Base-by-base conservation (phyloP, 768 basidiomycete species). In the Nidularia pulvinata region DNA sequence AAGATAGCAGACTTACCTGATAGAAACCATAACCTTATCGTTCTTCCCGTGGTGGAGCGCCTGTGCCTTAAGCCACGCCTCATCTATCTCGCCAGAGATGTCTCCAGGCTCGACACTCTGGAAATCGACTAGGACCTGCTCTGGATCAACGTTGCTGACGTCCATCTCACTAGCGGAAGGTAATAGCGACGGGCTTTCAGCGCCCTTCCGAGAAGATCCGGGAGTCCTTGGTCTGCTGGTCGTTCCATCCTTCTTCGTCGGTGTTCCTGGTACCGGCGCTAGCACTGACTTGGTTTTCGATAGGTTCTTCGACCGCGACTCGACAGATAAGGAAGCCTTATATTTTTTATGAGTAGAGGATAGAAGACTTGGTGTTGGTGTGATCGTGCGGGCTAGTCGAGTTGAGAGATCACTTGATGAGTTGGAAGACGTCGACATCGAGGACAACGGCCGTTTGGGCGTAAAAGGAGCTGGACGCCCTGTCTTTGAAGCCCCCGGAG, bases 11-110 rank as follows among this genome's bases (percentile, higher is more conserved):
- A 54, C 65, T 48, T 57, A 90, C 89, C 90, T 79, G 59, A 94
- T 78, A 25, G 91, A 92, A 19, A 93, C 91, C 67, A 93, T 84
- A 45, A 93, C 92, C 65, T 93, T 93, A 66, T 93, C 91, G 51
- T 90, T 83, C 49, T 81, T 83, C n/a, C 87, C 85, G 55, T 85
- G 81, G 49, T 85, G 78, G 11, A 66, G 65, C 1, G 69, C 66
- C 1, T 66, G 63, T n/a, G 67, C 69, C 51, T 71, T 57, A 13
- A 84, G 61, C 73, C 78, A 73, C 14, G 75, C 73, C 51, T 85
- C 84, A 51, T 91, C 90, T 1, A 90, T 74, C 50, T 88, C 88
- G 0, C 69, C 86, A 7, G 85, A 89, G 6, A 90, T 59, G 62
- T 93, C 90, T 0, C 79, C 72, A 5, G 79, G 73, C 42, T 91